These are phyloP conservation scores for Aspergillus calidoustus DNA, from an alignment of 2,329 filamentous ascomycete species.

Conservation along the genomic window DNA sequence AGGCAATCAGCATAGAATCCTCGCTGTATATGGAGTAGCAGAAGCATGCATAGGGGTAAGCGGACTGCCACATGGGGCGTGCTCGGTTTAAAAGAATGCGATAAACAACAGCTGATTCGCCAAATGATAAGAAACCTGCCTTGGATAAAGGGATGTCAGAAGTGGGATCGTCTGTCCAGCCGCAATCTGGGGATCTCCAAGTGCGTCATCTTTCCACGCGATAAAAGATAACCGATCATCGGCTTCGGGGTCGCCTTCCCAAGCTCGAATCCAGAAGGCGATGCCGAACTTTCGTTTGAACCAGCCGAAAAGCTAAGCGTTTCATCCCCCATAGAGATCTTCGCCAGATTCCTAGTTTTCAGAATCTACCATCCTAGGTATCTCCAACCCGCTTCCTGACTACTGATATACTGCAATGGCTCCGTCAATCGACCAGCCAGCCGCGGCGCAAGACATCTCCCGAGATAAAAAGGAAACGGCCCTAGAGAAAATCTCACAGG, in stretches of 20 bases:
- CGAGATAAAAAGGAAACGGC: conserved; percentile 7
- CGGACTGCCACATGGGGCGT: not conserved
- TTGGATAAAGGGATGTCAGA: not conserved
- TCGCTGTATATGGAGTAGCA: not conserved
- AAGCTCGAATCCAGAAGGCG: not conserved
- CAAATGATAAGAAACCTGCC: not conserved
- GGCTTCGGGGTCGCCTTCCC: conserved; percentile 9
- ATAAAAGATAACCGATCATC: not conserved
- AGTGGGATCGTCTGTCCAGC: not conserved
- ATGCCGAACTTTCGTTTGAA: not conserved
- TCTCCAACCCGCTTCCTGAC: not conserved
- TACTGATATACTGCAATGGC: not conserved
- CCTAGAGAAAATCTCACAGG: conserved; percentile 11
- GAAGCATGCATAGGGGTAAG: not conserved
- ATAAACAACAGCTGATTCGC: not conserved
- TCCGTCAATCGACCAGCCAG: conserved; percentile 2
- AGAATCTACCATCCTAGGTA: not conserved
- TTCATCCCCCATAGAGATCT: not conserved
- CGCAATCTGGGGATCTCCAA: not conserved
- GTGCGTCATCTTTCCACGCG: not conserved
- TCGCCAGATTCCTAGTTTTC: not conserved
- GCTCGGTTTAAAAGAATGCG: not conserved
- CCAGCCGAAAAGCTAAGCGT: too few species aligned
- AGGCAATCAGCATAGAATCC: not conserved
- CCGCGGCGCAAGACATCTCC: not conserved